Conservation (phyloP, 2,329 filamentous ascomycete species). For the Botryotinia calthae region DNA sequence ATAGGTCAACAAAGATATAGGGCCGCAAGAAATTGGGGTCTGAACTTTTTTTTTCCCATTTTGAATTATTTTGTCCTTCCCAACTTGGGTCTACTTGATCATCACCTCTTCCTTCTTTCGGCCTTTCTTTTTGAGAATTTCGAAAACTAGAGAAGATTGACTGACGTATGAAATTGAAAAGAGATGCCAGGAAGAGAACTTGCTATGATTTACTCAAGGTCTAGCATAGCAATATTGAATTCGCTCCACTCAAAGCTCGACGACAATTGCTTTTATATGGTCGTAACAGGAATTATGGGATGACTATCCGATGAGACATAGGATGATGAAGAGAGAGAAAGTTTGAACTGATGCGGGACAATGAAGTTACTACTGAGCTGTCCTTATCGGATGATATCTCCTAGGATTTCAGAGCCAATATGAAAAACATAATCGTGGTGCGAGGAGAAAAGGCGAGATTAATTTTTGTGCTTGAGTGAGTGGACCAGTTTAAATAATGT, state of each 20-base stretch:
- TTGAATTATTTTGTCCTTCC: not conserved
- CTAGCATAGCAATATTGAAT: not conserved
- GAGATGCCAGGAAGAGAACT: not conserved
- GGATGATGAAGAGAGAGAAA: too few relatives aligned
- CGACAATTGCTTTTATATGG: not conserved
- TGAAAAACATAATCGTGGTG: not conserved
- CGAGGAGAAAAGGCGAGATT: not conserved
- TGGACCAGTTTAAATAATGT: not conserved
- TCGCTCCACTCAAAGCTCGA: not conserved
- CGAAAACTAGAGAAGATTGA: not conserved
- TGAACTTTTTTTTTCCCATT: not conserved
- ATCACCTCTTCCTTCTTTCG: not conserved
- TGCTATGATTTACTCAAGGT: not conserved
- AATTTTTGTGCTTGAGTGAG: too few relatives aligned
- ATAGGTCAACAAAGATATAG: not conserved
- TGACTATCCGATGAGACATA: not conserved
- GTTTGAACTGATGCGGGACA: not conserved
- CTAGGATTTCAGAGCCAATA: not conserved
- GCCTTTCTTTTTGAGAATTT: not conserved
- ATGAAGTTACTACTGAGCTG: not conserved
- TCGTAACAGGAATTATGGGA: not conserved
- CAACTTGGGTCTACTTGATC: too few relatives aligned
- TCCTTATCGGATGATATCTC: not conserved
- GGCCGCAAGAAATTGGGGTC: not conserved
- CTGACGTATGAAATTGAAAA: not conserved